Base-by-base conservation (phyloP, 2,329 filamentous ascomycete species). In the Trichoderma sp. region DNA sequence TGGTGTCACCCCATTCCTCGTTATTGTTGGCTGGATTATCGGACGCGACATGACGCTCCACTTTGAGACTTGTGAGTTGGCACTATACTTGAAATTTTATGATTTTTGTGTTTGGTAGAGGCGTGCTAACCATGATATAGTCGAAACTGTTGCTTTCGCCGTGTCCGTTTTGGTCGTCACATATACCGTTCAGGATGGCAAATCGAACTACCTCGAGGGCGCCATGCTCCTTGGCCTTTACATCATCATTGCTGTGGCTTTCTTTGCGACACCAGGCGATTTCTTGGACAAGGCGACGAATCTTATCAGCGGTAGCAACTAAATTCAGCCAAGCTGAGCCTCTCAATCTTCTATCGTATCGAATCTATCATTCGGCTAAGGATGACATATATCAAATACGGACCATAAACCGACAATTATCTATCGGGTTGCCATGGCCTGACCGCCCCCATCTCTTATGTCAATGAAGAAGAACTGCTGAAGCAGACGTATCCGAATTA, bases 191-290 rank as follows among this genome's bases (percentile, higher is more conserved):
- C 90, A 92, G 76, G 92, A 95, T 76, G 92, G 92, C 75, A 92
- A 92, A 79, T 92, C 89, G 16, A 96, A 95, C 79, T 95, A 95
- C 74, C 86, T 95, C 27, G 92, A 95, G 78, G 92, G 92, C 56
- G 91, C 91, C 59, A 91, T 95, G 88, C 76, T 82, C 58, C 75
- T 83, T 68, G 81, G 80, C 61, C 80, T 89, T 19, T 89, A 89
- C 75, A 74, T 84, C 59, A 89, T 89, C 73, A 89, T 89, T 70
- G 87, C 87, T 5, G 78, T 89, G 40, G 87, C 87, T 19, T 89
- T 89, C 75, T 89, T 85, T 74, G 86, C 85, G 68, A 86, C 83
- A 16, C 86, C 86, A 4, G 74, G 75, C 71, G 81, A 82, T 64
- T 83, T 83, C 21, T 79, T 87, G 43, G 82, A 85, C 72, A 79